Conservation (phyloP, 768 basidiomycete species). For the Boletus reticuloceps region DNA sequence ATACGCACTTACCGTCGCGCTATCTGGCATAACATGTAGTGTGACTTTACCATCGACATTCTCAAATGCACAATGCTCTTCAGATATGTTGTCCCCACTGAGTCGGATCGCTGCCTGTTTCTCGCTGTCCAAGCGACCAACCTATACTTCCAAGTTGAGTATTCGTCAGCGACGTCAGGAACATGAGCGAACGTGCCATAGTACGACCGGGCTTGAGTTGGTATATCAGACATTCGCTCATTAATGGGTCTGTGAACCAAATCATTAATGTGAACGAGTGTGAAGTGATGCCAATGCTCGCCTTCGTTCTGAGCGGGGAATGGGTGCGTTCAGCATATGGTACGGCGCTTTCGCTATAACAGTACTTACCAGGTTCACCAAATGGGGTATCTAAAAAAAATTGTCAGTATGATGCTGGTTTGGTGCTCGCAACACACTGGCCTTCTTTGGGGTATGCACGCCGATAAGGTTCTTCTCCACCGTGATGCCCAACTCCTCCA, state of each 20-base stretch:
- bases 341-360: constrained; percentile 1
- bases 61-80: constrained; percentile 92
- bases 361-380: constrained; percentile 83
- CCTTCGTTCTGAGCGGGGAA: constrained; percentile 62
- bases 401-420: constrained; percentile 9
- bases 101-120: constrained; percentile 85
- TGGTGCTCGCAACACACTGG: constrained; percentile 20
- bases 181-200: constrained; percentile 44
- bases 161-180: neutral
- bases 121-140: constrained; percentile 84
- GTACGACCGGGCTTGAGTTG: constrained; percentile 87
- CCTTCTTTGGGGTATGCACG: constrained; percentile 97
- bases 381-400: constrained; percentile 74
- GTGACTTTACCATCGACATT: constrained; percentile 83
- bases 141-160: constrained; percentile 41
- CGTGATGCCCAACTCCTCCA: constrained; percentile 96
- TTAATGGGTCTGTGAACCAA: constrained; percentile 71
- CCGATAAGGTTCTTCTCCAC: constrained; percentile 96
- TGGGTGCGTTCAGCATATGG: constrained; percentile 12
- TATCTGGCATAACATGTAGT: constrained; percentile 73
- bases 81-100: constrained; percentile 87
- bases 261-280: constrained; percentile 5
- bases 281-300: constrained; percentile 26
- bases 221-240: constrained; percentile 94
- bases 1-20: constrained; percentile 65